These are phyloP conservation scores for Lobosporangium transversale DNA, from an alignment of 192 early-diverging fungal species.

Conservation along the genomic window DNA sequence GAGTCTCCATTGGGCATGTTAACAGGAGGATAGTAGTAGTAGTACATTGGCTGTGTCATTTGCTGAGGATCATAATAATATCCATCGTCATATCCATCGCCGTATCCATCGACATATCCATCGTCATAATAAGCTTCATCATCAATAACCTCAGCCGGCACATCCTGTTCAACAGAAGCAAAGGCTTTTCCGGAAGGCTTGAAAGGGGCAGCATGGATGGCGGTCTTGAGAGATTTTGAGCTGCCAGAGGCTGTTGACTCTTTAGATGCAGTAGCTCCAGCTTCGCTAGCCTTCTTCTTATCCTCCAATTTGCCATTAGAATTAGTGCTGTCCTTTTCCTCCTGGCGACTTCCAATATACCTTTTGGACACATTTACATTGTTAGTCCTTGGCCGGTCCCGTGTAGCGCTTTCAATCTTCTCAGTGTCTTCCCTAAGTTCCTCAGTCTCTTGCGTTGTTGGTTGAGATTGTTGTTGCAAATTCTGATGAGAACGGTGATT, in stretches of 20 bases:
- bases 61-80: constrained; percentile 46
- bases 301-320: not conserved
- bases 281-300: not conserved
- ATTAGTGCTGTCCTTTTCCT: constrained; percentile 6
- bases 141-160: not conserved
- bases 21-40: constrained; percentile 44
- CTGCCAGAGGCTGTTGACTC: constrained; percentile 9
- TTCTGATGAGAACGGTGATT: constrained; percentile 29
- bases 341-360: not conserved
- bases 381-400: not conserved
- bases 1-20: constrained; percentile 11
- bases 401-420: not conserved
- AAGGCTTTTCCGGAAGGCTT: constrained; percentile 20
- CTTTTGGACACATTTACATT: constrained; percentile 10
- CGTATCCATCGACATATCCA: constrained; percentile 21
- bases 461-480: not conserved
- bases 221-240: constrained; percentile 46
- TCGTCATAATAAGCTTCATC: constrained; percentile 35
- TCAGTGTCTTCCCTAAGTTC: too few species aligned
- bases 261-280: not conserved
- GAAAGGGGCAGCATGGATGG: constrained; percentile 47
- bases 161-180: not conserved
- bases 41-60: constrained; percentile 40
- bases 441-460: not conserved
- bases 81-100: constrained; percentile 17